Evolutionary conservation across 2,329 filamentous ascomycete species (phyloP), one percentile per base, ranked within the genome.

Genomic region (Penicillium sp.): DNA sequence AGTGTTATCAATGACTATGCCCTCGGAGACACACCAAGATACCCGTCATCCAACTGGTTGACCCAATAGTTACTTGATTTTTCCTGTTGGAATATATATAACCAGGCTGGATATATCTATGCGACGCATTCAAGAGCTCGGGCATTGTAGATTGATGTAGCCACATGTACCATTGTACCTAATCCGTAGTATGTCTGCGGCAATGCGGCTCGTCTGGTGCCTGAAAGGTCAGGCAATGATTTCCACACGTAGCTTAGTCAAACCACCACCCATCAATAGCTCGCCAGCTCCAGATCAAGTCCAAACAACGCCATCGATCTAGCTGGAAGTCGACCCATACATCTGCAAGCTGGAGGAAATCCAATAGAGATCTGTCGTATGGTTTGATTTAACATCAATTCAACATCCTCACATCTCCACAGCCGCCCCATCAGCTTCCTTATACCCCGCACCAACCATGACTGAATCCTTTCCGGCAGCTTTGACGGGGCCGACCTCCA

Each of bases 401-500:
- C 49, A n/a, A 18, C 49, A 39, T 43, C 24, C 10, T 27, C 40
- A 11, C 27, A 46, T 36, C 14, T 18, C 27, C 27, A 46, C 31
- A 36, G 7, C 27, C 24, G 39, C 24, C 36, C 37, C 18, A 54
- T 46, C 40, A n/a, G 16, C 50, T 41, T 43, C n/a, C 3, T 11
- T 22, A 27, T 7, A 27, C 24, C 36, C 36, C 11, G 16, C 18
- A 14, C 19, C 50, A 47, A 50, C 61, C 57, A 78, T 78, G 76
- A 67, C 74, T 40, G 70, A 73, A 50, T 69, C 73, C 11, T 75
- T 77, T 64, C 70, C 73, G 47, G 69, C 66, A 24, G 63, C 70
- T 56, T 62, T 75, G 40, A 67, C 68, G 35, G 82, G 79, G 37
- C 85, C 84, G 37, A 83, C 83, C 13, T 83, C 85, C 43, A 87